These are phyloP conservation scores for Juglanconis oblonga DNA, from an alignment of 2,329 filamentous ascomycete species.

Conservation along the genomic window DNA sequence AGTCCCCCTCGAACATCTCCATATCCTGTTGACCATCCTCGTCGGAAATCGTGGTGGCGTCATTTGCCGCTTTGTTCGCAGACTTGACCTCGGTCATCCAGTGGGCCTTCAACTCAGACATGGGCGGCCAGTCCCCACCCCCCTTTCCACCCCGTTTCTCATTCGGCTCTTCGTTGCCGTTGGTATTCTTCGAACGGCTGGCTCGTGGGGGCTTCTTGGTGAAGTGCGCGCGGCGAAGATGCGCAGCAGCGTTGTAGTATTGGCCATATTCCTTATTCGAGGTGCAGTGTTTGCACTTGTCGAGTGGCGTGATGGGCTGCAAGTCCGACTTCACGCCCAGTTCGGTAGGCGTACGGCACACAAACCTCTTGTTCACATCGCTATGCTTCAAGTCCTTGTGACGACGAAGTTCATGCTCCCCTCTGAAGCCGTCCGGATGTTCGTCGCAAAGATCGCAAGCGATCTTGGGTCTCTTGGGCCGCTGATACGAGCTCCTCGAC, in stretches of 20 bases:
- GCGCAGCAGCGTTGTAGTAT: conserved; percentile 93
- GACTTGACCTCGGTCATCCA: conserved; percentile 56
- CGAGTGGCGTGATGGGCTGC: conserved; percentile 61
- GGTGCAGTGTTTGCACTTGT: conserved; percentile 80
- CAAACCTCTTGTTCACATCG: conserved; percentile 50
- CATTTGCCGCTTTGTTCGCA: conserved; percentile 35
- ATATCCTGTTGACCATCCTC: conserved; percentile 25
- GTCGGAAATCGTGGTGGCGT: conserved; percentile 32
- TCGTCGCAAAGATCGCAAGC: conserved; percentile 69
- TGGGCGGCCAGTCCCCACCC: conserved; percentile 53
- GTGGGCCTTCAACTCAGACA: conserved; percentile 51
- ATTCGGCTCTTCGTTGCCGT: conserved; percentile 6
- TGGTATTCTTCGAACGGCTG: conserved; percentile 26
- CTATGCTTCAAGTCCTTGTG: conserved; percentile 67
- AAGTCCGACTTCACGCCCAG: conserved; percentile 39
- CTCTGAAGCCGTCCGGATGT: conserved; percentile 75
- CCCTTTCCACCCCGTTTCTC: conserved; percentile 55
- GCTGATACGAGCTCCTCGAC: conserved; percentile 44
- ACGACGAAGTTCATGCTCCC: conserved; percentile 76
- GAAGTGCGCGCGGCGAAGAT: conserved; percentile 86
- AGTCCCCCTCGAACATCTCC: conserved; percentile 23
- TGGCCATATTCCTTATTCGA: conserved; percentile 77
- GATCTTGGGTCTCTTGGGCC: conserved; percentile 69
- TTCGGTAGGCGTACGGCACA: conserved; percentile 53
- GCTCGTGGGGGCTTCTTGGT: conserved; percentile 55